Evolutionary conservation across 2,329 filamentous ascomycete species (phyloP), one percentile per base, ranked within the genome.

Genomic region (Cladophialophora exuberans): DNA sequence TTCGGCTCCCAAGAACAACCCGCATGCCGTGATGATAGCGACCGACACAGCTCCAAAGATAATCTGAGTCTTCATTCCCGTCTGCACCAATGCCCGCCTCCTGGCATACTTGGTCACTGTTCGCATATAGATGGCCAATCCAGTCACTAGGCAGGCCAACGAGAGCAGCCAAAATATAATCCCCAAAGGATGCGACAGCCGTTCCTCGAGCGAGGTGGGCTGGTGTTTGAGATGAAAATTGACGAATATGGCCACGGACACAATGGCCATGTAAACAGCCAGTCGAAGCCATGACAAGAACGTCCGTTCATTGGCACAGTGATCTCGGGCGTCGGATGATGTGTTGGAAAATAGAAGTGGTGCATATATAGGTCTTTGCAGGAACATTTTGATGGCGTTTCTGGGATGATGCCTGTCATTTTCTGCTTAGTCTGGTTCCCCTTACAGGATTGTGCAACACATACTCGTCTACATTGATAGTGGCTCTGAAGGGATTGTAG

Each of bases 281-380:
- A 97, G 82, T 3, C 92, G 86, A 17, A 97, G 83, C 81, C 94
- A 97, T 1, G 93, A 94, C 23, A 97, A 85, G 68, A 97, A 97
- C 0, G 83, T 87, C 63, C 84, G 77, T 66, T 87, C 84, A 59
- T 85, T 86, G 20, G 84, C 84, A 63, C 82, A 84, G 70, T 86
- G 83, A 63, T 87, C 84, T 56, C 84, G 75, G 4, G 84, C 84
- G 67, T 88, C 85, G 20, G 83, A 86, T 56, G 83, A 77, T 48
- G 75, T 75, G 63, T 89, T 89, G 56, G 86, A 83, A 69, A 89
- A 87, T 30, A 89, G 73, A 3, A 88, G 73, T 0, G 83, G 77
- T 17, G 81, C 81, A 17, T 83, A 72, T 18, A 83, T 68, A 1
- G 84, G 84, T 1, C 74, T 72, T 35, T 80, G 75, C 57, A 75